Evolutionary conservation across 164 flowering plant species (phyloP), one percentile per base, ranked within the genome.

Genomic region (Vitis labrusca): DNA sequence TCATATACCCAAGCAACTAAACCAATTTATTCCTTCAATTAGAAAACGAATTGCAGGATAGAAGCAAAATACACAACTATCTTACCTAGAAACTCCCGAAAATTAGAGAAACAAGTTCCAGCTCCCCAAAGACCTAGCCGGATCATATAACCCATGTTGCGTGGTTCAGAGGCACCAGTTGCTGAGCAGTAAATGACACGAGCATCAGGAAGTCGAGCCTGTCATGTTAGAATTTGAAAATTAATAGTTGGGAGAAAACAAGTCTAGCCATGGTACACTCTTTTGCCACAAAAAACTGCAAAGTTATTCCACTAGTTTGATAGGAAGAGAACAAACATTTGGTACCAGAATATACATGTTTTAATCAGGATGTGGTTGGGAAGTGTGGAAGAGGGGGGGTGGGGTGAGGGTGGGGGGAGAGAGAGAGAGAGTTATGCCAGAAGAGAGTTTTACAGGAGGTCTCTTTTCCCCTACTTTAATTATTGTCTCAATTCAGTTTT

Each of bases 131-230:
- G 97, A 73, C 99, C 99, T 75, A 95, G 93, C 14, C 99, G 89
- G 74, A 90, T 87, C 99, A 95, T 95, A 78, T 95, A 95, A 67
- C 97, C 99, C 93, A 95, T 71, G 73, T 95, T 95, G 53, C 99
- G 92, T 54, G 99, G 98, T 74, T 95, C 99, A 67, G 99, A 91
- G 72, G 99, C 99, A 81, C 99, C 99, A 75, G 99, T 95, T 58
- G 99, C 99, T 52, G 99, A 95, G 86, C 99, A 95, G 77, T 95
- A 95, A 77, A 93, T 65, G 65, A 95, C 91, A 77, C 99, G 98
- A 69, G 98, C 94, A 76, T 89, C 88, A 80, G 99, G 97, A 71
- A 95, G 90, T 58, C 84, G 83, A 29, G 82, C 94, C 99, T 95
- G 91, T 82, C 61, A 69, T 59, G 48, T 63, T 67, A 63, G 59